Evolutionary conservation across 495 filamentous ascomycete species (phyloP).

Genomic region (Astrocystis sublimbata): DNA sequence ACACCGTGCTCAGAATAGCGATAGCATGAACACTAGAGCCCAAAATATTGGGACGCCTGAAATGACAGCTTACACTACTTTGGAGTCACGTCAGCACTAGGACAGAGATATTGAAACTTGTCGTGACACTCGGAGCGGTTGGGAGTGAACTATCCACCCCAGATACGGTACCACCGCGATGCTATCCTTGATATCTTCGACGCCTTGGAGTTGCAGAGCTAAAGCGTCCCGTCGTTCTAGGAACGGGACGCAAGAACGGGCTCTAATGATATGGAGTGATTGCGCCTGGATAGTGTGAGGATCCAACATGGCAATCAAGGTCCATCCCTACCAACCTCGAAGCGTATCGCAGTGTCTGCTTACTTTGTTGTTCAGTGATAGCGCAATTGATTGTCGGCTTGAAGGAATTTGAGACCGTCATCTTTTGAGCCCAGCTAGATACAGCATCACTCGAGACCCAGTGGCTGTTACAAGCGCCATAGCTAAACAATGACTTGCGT

Average conservation of each 20-base stretch:
- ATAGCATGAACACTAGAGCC: neutral
- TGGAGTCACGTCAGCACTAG: conserved; percentile 12
- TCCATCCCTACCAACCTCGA: conserved; percentile 10
- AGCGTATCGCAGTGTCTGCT: neutral
- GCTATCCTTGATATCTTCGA: neutral
- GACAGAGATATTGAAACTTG: conserved; percentile 3
- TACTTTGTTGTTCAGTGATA: neutral
- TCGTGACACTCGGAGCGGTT: neutral
- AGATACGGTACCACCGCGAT: neutral
- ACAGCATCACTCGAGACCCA: neutral
- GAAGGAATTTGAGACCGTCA: neutral
- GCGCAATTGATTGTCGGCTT: neutral
- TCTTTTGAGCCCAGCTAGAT: neutral
- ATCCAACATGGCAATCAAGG: conserved; percentile 1
- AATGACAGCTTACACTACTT: conserved; percentile 4
- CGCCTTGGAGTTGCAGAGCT: neutral
- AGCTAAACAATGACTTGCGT: neutral
- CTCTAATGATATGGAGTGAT: conserved; percentile 2
- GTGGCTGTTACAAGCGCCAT: neutral
- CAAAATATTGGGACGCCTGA: conserved; percentile 18
- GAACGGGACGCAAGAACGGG: conserved; percentile 11
- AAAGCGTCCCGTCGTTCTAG: conserved; percentile 8
- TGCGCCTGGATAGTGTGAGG: neutral
- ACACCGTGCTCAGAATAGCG: conserved; percentile 12
- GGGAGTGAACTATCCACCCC: neutral